phyloP scores from a whole-genome alignment of 371 early-diverging fungal genomes.

The Mucor lusitanicus region DNA sequence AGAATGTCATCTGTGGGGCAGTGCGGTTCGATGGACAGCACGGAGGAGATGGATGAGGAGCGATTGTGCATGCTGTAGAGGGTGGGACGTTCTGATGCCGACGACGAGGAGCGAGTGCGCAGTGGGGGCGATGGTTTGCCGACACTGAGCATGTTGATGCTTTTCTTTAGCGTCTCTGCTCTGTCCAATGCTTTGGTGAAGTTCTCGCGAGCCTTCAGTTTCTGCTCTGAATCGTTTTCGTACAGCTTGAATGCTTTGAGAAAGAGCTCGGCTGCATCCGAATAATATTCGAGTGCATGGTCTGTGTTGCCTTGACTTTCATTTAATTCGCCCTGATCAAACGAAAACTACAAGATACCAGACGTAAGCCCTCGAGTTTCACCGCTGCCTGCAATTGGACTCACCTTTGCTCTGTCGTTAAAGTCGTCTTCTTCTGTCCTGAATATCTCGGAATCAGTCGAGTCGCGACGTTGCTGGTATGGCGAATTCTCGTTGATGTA shows the following conservation, averaged over 20 bases:
- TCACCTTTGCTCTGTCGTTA: constrained; percentile 43
- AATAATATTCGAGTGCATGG: constrained; percentile 48
- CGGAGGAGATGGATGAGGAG: constrained; percentile 15
- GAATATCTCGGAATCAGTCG: constrained; percentile 22
- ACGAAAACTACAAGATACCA: constrained; percentile 21
- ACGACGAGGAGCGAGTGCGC: constrained; percentile 20
- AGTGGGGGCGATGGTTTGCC: not conserved
- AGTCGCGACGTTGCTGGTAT: constrained; percentile 28
- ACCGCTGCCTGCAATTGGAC: not conserved
- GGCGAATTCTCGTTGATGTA: constrained; percentile 28
- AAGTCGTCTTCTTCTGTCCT: constrained; percentile 28
- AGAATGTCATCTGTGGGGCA: constrained; percentile 19
- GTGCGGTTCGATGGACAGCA: constrained; percentile 4
- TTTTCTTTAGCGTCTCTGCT: constrained; percentile 37
- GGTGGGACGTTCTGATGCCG: constrained; percentile 15
- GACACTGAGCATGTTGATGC: not conserved
- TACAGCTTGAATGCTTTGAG: constrained; percentile 40
- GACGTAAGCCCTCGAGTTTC: not conserved
- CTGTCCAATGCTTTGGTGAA: constrained; percentile 39
- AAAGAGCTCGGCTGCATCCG: constrained; percentile 47
- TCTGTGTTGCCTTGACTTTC: constrained; percentile 41
- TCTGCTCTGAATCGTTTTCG: constrained; percentile 10
- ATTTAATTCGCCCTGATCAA: constrained; percentile 46
- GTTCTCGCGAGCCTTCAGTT: constrained; percentile 19
- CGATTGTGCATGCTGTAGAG: constrained; percentile 13